Evolutionary conservation across 371 early-diverging fungal species (phyloP), one percentile per base, ranked within the genome.

Genomic region (Mortierella sp.): DNA sequence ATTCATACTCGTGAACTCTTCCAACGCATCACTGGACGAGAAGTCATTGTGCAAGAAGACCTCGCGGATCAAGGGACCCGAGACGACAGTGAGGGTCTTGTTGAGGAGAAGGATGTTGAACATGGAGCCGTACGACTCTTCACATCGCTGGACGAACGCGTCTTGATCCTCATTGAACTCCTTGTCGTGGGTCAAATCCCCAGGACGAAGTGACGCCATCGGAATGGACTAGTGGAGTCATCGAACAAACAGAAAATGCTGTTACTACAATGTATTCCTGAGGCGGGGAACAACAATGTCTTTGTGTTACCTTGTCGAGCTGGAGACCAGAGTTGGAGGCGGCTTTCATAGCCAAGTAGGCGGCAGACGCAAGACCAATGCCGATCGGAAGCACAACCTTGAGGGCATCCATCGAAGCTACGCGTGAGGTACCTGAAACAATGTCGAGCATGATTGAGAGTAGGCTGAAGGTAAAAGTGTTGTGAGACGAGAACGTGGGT

Each of bases 331-430:
- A 10, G 9, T 46, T 54, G 9, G 28, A 19, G 27, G 27, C 19
- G 17, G 64, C 28, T 28, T 69, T 67, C 22, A 60, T 5, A 6
- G 77, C 31, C 29, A 76, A 54, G 39, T 50, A 65, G 2, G 63
- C 77, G 0, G 55, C 77, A 2, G 77, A 69, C 37, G 62, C 70
- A n/a, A 69, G 43, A 7, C 77, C 77, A 40, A 76, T 49, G n/a
- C 69, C 66, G 31, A 76, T 31, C 19, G 77, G 77, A 4, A 76
- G 10, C 1, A 51, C 61, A 13, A 45, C 43, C 56, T 54, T 76
- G 27, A 76, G 39, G 19, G 57, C 34, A 8, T 68, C 70, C 3
- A 44, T 22, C 0, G 74, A 59, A 7, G 25, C 24, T 4, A 55
- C 21, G 0, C n/a, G 34, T 2, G 74, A 19, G 16, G 63, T 46